phyloP scores from a whole-genome alignment of 768 basidiomycete species.

The Infundibulicybe gibba region DNA sequence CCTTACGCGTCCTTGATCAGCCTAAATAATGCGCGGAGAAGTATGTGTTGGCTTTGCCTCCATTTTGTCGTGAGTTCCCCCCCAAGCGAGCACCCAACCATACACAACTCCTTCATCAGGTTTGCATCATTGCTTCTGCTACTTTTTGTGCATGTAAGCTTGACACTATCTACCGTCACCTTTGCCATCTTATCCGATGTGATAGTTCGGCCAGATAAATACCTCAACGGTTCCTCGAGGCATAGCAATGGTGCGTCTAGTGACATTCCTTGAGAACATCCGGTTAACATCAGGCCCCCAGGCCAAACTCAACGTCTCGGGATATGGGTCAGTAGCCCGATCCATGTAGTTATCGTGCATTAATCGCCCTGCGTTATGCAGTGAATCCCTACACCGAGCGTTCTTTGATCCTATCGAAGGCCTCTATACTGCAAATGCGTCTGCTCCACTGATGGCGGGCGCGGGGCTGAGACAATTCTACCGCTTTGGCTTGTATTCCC shows the following conservation, averaged over 20 bases:
- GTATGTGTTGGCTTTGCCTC: slow-evolving; percentile 71
- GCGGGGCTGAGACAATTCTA: slow-evolving; percentile 69
- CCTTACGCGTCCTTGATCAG: slow-evolving; percentile 13
- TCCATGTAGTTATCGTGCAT: slow-evolving; percentile 3
- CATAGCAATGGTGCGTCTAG: slow-evolving; percentile 62
- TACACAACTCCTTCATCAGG: slow-evolving; percentile 22
- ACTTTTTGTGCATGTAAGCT: slow-evolving; percentile 78
- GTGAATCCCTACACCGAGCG: slow-evolving; percentile 45
- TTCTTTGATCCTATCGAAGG: slow-evolving; percentile 55
- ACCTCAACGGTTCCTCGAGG: slow-evolving; percentile 67
- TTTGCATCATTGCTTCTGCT: slow-evolving; percentile 56
- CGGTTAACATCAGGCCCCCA: slow-evolving; percentile 19
- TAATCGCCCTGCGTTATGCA: slow-evolving; percentile 18
- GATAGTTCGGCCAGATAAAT: slow-evolving; percentile 79
- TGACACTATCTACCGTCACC: slow-evolving; percentile 4
- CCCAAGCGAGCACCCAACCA: slow-evolving; percentile 7
- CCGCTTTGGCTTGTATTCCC: slow-evolving; percentile 77
- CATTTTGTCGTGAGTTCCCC: slow-evolving; percentile 58
- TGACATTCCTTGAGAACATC: neutral
- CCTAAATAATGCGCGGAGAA: slow-evolving; percentile 62
- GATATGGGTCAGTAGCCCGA: slow-evolving; percentile 53
- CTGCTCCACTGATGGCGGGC: slow-evolving; percentile 50
- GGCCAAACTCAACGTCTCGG: slow-evolving; percentile 68
- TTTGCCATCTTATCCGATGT: slow-evolving; percentile 14
- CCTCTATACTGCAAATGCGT: slow-evolving; percentile 65